These are phyloP conservation scores for Yamadazyma endophytica DNA, from an alignment of 805 yeast species.

Conservation along the genomic window DNA sequence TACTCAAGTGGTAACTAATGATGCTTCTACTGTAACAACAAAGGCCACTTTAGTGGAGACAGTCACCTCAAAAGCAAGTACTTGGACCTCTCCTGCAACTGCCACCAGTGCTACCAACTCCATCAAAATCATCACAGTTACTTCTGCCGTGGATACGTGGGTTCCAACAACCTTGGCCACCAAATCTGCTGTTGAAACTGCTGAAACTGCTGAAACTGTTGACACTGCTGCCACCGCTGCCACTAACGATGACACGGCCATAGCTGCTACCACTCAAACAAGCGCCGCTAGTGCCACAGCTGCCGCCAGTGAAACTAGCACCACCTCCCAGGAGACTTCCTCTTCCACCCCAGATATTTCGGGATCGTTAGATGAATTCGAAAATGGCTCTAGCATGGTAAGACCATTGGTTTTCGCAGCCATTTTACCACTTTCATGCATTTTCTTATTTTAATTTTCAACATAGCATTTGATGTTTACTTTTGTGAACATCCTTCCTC, in stretches of 20 bases:
- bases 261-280: constrained; percentile 1
- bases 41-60: background rate
- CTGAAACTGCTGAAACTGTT: background rate
- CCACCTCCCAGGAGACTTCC: background rate
- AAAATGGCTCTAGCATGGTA: constrained; percentile 1
- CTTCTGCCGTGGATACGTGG: too few species aligned
- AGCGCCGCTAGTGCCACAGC: background rate
- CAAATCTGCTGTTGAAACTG: background rate
- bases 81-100: background rate
- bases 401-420: too few species aligned
- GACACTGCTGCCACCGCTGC: constrained; percentile 1
- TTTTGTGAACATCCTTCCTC: too few species aligned
- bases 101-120: background rate
- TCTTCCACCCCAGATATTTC: constrained; percentile 1
- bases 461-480: too few species aligned
- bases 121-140: constrained; percentile 1
- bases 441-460: too few species aligned
- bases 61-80: background rate
- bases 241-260: constrained; percentile 1
- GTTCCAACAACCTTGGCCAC: background rate
- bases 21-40: background rate
- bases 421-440: too few species aligned
- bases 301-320: constrained; percentile 1
- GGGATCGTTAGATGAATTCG: constrained; percentile 4
- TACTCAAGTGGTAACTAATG: background rate